Percentiles rank a stretch among this genome's conserved stretches.
phyloP scores from a whole-genome alignment of 305 asterid species.

The Fraxinus platypoda region DNA sequence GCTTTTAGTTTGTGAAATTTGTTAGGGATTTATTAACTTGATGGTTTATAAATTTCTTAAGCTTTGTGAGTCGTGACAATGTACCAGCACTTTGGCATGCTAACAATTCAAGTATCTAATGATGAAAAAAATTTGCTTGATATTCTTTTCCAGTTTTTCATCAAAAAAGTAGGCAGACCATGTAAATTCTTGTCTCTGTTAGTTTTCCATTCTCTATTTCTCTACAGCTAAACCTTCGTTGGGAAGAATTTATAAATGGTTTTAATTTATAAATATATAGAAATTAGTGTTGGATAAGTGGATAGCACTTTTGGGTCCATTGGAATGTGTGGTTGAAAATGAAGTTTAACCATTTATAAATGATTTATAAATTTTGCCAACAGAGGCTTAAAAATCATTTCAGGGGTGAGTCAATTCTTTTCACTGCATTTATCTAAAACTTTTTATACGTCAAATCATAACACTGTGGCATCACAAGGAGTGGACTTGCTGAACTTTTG shows the following conservation, averaged over 20 bases:
- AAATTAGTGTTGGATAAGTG: background rate
- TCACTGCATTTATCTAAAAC: background rate
- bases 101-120: background rate
- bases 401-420: background rate
- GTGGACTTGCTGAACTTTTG: background rate
- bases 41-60: conserved; percentile 1
- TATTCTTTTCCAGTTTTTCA: background rate
- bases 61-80: background rate
- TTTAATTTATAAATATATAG: too few relatives aligned
- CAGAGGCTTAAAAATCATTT: background rate
- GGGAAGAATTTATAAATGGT: background rate
- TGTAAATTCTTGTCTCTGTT: background rate
- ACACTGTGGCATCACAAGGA: background rate
- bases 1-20: background rate
- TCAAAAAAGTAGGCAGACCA: background rate
- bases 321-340: background rate
- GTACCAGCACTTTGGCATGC: background rate
- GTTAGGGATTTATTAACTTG: conserved; percentile 2
- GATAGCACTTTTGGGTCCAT: background rate
- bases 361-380: background rate
- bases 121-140: background rate
- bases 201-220: background rate
- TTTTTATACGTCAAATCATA: background rate
- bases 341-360: background rate
- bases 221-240: background rate